phyloP scores from a whole-genome alignment of 371 early-diverging fungal genomes.

The Chytridium lagenaria region DNA sequence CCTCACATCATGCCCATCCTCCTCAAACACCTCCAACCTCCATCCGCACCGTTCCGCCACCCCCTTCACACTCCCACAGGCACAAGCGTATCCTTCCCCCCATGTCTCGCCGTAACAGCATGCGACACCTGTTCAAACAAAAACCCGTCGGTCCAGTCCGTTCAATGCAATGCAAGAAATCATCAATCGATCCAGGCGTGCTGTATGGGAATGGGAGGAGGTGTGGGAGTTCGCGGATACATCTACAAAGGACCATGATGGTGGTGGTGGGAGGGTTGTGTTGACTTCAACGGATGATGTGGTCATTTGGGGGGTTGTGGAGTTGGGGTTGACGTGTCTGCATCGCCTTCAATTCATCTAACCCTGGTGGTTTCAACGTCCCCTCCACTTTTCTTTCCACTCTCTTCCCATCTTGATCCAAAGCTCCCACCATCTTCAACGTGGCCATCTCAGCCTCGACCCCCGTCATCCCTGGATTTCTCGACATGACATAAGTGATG shows the following conservation, averaged over 20 bases:
- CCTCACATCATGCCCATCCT: slow-evolving; percentile 15
- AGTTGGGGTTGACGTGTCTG: no score
- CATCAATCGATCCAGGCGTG: not conserved
- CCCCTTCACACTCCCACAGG: not conserved
- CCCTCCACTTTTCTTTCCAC: not conserved
- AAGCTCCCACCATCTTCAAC: not conserved
- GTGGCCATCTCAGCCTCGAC: not conserved
- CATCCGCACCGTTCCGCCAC: slow-evolving; percentile 2
- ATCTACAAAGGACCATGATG: not conserved
- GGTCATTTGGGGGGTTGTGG: no score
- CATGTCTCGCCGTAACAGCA: not conserved
- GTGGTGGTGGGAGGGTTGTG: not conserved
- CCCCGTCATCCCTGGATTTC: not conserved
- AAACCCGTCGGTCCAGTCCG: slow-evolving; percentile 16
- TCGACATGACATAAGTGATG: slow-evolving; percentile 2
- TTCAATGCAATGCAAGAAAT: slow-evolving; percentile 15
- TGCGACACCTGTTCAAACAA: not conserved
- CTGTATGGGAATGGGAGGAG: slow-evolving; percentile 1
- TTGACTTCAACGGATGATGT: not conserved
- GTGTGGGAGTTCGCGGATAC: not conserved
- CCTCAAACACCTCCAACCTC: slow-evolving; percentile 5
- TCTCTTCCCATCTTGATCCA: not conserved
- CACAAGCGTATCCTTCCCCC: slow-evolving; percentile 8
- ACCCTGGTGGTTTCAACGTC: not conserved
- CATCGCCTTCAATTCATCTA: no score